Evolutionary conservation across 495 filamentous ascomycete species (phyloP).

Genomic region (Daldinia concentrica): DNA sequence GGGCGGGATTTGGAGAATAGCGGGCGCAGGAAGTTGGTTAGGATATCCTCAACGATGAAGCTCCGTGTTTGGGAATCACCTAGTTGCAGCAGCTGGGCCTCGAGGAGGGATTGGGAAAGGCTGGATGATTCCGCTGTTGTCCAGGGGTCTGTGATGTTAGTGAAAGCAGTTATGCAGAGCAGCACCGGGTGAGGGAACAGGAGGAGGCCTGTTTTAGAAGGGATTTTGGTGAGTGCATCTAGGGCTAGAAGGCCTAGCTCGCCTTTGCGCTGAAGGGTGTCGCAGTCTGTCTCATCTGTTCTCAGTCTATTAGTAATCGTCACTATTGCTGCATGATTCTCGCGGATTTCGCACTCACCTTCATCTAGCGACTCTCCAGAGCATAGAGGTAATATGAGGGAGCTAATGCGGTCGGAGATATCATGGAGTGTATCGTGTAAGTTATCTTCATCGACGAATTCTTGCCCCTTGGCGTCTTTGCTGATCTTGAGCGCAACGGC

Average conservation of each 20-base stretch:
- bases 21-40: constrained; percentile 67
- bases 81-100: neutral
- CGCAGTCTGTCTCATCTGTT: constrained; percentile 41
- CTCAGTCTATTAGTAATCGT: neutral
- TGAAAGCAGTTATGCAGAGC: constrained; percentile 56
- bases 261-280: constrained; percentile 29
- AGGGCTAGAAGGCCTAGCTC: constrained; percentile 31
- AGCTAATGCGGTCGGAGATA: constrained; percentile 26
- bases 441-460: neutral
- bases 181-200: constrained; percentile 37
- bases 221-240: constrained; percentile 8
- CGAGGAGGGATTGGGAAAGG: constrained; percentile 54
- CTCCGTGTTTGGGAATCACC: constrained; percentile 20
- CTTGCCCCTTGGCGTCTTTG: neutral
- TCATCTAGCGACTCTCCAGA: constrained; percentile 30
- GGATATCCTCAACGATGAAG: constrained; percentile 64
- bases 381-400: constrained; percentile 35
- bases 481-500: constrained; percentile 19
- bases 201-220: neutral
- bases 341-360: too few species aligned
- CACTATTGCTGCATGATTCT: too few species aligned
- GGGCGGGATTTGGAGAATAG: constrained; percentile 72
- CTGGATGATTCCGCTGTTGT: constrained; percentile 52
- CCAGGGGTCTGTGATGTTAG: constrained; percentile 64
- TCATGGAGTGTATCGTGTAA: neutral